Evolutionary conservation across 1,139 yeast genomes (phyloP).

Genomic region (Hemisphaericaspora lyxosophila): DNA sequence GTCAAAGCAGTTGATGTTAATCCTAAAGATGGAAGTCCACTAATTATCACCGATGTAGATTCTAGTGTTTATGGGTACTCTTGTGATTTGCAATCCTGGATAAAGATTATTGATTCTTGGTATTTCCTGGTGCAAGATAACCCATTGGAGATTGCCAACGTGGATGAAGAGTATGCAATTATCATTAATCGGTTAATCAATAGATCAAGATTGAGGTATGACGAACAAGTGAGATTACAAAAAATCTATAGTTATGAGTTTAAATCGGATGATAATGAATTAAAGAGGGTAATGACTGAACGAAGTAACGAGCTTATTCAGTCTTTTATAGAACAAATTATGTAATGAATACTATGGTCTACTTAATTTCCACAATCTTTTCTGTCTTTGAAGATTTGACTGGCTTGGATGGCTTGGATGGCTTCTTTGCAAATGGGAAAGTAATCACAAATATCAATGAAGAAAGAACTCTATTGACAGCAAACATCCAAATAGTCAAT

Average conservation of each 20-base stretch:
- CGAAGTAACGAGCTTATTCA: constrained; percentile 14
- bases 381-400: constrained; percentile 12
- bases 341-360: background rate
- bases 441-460: constrained; percentile 26
- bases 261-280: constrained; percentile 16
- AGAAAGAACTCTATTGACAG: constrained; percentile 33
- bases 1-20: constrained; percentile 34
- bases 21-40: constrained; percentile 40
- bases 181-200: constrained; percentile 5
- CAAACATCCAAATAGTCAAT: constrained; percentile 50
- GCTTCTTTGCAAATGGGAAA: constrained; percentile 28
- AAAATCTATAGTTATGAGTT: constrained; percentile 25
- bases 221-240: constrained; percentile 21
- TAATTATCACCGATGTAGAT: constrained; percentile 32
- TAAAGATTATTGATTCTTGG: constrained; percentile 49
- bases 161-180: background rate
- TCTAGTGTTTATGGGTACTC: constrained; percentile 45
- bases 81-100: constrained; percentile 44
- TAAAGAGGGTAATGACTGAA: constrained; percentile 23
- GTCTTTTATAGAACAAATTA: constrained; percentile 3
- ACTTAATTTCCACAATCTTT: constrained; percentile 3
- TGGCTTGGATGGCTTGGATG: constrained; percentile 28
- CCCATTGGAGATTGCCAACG: constrained; percentile 13
- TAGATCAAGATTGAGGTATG: constrained; percentile 8
- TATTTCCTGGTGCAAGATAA: constrained; percentile 24